Evolutionary conservation across 2,329 filamentous ascomycete genomes (phyloP).

Genomic region (Fusarium sp.): DNA sequence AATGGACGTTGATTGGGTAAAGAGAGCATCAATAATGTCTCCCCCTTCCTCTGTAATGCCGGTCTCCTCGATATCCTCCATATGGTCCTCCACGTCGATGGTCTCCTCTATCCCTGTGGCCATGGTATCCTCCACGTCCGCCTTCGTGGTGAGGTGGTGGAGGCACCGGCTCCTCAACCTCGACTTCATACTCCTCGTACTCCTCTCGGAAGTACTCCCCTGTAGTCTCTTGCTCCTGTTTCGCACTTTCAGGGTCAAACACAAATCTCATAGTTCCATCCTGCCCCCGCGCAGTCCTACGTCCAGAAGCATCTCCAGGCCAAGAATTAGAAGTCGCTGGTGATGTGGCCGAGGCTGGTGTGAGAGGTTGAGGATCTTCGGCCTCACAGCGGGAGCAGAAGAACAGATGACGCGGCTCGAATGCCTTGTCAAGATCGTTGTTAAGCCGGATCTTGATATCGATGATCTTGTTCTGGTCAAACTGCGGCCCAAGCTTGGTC

Average conservation of each 20-base stretch:
- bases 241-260: slow-evolving; percentile 82
- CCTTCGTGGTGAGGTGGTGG: slow-evolving; percentile 43
- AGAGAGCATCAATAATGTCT: slow-evolving; percentile 45
- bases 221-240: slow-evolving; percentile 76
- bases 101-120: slow-evolving; percentile 49
- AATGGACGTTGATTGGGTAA: not conserved
- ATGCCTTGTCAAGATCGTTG: slow-evolving; percentile 76
- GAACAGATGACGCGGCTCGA: slow-evolving; percentile 72
- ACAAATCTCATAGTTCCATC: slow-evolving; percentile 91
- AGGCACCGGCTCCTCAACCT: slow-evolving; percentile 75
- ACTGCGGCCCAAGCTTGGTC: slow-evolving; percentile 79
- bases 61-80: slow-evolving; percentile 50
- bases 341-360: slow-evolving; percentile 50
- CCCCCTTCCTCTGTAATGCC: slow-evolving; percentile 49
- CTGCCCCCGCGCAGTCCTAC: slow-evolving; percentile 55
- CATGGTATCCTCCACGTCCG: slow-evolving; percentile 47
- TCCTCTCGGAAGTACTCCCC: slow-evolving; percentile 77
- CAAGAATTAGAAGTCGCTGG: slow-evolving; percentile 55
- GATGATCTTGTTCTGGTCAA: slow-evolving; percentile 83
- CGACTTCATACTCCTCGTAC: slow-evolving; percentile 81
- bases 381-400: slow-evolving; percentile 66
- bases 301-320: slow-evolving; percentile 49
- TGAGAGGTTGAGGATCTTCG: slow-evolving; percentile 49
- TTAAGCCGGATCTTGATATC: slow-evolving; percentile 89
- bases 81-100: slow-evolving; percentile 50